Base-by-base conservation (phyloP, 495 filamentous ascomycete species). In the Hypoxylon subgilvum region DNA sequence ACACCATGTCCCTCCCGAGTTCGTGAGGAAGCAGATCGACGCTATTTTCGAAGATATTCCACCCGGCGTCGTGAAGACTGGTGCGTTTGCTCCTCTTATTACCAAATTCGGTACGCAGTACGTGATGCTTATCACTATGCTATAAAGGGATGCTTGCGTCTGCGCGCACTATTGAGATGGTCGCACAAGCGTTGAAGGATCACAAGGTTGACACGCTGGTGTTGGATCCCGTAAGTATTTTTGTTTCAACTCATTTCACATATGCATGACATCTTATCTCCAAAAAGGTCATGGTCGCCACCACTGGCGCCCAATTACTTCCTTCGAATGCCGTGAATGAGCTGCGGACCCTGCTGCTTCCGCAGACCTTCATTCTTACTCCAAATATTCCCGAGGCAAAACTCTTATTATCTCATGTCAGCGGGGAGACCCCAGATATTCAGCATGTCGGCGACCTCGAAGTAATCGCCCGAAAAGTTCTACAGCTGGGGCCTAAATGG, bases 301-400 rank as follows among this genome's bases (percentile, higher is more conserved):
- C 93, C 1, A 89, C 85, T 38, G 91, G 92, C 12, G 83, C 90
- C 6, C 77, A 86, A 65, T 76, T 97, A 27, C 76, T 97, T 6
- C 88, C 90, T 1, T 68, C 82, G 31, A 75, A 82, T 5, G 89
- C 93, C 23, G 77, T 96, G 28, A 57, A 79, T 25, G 79, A 75
- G 19, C 71, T 97, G 14, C 79, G 87, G 46, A 73, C 80, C 19
- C 73, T 82, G 28, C 69, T 97, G 10, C 81, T 97, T n/a, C 89
- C 89, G 2, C 66, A 85, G 39, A 83, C 91, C 0, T 93, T 86
- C 1, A 74, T 98, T 41, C 71, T 96, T 18, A 98, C 94, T 0
- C 93, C 94, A 3, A 98, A 98, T 65, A 81, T 96, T 16, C 91
- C 92, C 3, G 94, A 98, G 74, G 94, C 93, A 1, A 78, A 80